Conservation (phyloP, 352 stramenopile genomes). For the Phytophthora cryptogea region DNA sequence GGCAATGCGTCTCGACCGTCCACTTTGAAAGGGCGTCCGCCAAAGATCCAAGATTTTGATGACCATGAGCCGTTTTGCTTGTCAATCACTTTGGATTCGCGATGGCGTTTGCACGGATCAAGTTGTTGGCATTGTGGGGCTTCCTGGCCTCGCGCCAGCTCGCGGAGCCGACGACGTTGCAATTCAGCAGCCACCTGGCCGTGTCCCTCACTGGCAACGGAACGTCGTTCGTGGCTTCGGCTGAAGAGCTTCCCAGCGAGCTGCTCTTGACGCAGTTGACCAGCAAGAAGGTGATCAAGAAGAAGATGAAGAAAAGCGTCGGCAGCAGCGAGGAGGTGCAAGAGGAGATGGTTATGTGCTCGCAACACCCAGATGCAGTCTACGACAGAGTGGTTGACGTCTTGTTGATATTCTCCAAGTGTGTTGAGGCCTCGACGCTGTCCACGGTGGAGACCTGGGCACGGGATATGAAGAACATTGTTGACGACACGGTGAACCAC, state of each 20-base stretch:
- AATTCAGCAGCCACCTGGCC: constrained; percentile 15
- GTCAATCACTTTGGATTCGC: constrained; percentile 14
- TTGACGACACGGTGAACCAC: constrained; percentile 13
- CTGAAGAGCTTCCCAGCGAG: constrained; percentile 11
- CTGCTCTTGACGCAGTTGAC: constrained; percentile 14
- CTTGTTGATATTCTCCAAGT: constrained; percentile 61
- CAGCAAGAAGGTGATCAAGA: constrained; percentile 20
- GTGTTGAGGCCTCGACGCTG: constrained; percentile 40
- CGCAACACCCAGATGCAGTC: constrained; percentile 11
- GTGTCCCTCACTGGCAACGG: constrained; percentile 22
- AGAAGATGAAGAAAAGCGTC: constrained; percentile 23
- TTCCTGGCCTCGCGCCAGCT: constrained; percentile 2
- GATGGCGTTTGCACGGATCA: neutral
- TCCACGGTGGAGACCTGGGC: constrained; percentile 49
- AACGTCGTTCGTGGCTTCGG: constrained; percentile 18
- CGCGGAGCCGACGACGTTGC: neutral
- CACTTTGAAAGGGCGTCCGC: neutral
- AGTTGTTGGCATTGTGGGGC: constrained; percentile 4
- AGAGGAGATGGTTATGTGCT: constrained; percentile 30
- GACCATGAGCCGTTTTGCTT: constrained; percentile 8
- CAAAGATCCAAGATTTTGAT: constrained; percentile 16
- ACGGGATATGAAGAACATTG: constrained; percentile 24
- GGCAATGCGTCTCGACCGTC: neutral
- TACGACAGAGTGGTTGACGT: constrained; percentile 38
- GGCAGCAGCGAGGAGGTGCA: constrained; percentile 12